Evolutionary conservation across 140 eudicot genomes (phyloP).

Genomic region (Anethum foeniculum): DNA sequence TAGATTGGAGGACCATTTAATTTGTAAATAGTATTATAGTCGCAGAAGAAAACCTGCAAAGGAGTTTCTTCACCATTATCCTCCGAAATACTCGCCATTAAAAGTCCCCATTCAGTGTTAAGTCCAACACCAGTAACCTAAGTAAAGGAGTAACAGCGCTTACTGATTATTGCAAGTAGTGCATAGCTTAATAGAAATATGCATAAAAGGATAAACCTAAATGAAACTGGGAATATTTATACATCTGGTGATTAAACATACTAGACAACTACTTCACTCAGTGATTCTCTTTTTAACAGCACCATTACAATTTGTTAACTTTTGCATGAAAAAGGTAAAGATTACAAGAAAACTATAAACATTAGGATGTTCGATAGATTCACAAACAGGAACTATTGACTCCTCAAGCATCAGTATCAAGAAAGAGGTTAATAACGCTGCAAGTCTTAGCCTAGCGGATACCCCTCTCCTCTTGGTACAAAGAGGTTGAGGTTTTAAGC

Average conservation of each 20-base stretch:
- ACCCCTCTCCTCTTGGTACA: not conserved
- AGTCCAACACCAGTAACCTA: constrained; percentile 98
- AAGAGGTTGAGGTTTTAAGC: not conserved
- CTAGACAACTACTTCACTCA: not conserved
- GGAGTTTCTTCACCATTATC: constrained; percentile 99
- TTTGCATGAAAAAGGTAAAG: not conserved
- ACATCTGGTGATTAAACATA: not conserved
- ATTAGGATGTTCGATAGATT: not conserved
- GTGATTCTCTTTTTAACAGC: not conserved
- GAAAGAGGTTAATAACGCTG: not conserved
- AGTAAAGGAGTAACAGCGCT: not conserved
- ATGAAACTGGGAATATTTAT: not conserved
- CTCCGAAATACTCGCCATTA: constrained; percentile 96
- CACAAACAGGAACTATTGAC: not conserved
- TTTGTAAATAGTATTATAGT: constrained; percentile 2
- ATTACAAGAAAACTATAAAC: not conserved
- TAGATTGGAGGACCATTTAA: not conserved
- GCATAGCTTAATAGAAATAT: not conserved
- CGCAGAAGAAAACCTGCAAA: constrained; percentile 54
- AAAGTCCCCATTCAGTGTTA: constrained; percentile 95
- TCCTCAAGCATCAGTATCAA: not conserved
- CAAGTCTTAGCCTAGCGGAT: not conserved
- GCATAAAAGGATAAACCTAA: not conserved
- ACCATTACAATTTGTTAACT: not conserved
- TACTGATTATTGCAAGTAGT: not conserved